A percentile compares a stretch with the other conserved stretches of the same genome.
Evolutionary conservation across 164 flowering plant genomes (phyloP).

Genomic region (Vitis cinerea): DNA sequence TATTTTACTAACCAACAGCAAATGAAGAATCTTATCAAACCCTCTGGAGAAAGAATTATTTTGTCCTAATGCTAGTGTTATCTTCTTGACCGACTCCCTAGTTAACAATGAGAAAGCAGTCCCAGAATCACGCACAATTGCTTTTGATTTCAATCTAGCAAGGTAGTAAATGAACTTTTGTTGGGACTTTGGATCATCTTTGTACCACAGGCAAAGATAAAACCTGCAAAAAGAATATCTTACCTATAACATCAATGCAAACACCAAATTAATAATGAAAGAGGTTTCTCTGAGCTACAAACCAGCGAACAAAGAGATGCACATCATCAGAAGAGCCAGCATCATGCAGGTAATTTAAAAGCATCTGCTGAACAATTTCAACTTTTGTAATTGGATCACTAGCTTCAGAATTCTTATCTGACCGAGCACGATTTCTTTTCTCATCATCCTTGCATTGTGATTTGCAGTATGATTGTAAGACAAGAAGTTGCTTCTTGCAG

Average conservation of each 20-base stretch:
- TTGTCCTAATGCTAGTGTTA: slow-evolving; percentile 77
- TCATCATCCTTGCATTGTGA: slow-evolving; percentile 46
- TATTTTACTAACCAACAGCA: slow-evolving; percentile 70
- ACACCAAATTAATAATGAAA: neutral
- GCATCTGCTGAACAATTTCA: slow-evolving; percentile 86
- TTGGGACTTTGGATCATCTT: slow-evolving; percentile 79
- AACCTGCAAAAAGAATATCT: slow-evolving; percentile 58
- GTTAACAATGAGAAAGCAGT: slow-evolving; percentile 46
- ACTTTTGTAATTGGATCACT: slow-evolving; percentile 38
- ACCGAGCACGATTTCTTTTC: slow-evolving; percentile 14
- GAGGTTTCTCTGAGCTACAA: slow-evolving; percentile 19
- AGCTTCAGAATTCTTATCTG: slow-evolving; percentile 33
- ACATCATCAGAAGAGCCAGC: slow-evolving; percentile 67
- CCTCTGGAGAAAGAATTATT: slow-evolving; percentile 89
- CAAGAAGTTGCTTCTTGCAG: slow-evolving; percentile 73
- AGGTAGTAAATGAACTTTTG: slow-evolving; percentile 59
- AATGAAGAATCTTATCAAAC: slow-evolving; percentile 84
- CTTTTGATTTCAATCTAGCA: slow-evolving; percentile 69
- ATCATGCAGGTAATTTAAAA: slow-evolving; percentile 82
- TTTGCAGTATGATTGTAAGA: slow-evolving; percentile 66
- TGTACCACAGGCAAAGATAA: slow-evolving; percentile 91
- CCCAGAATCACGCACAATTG: slow-evolving; percentile 64
- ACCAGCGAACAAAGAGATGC: slow-evolving; percentile 88
- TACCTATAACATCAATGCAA: slow-evolving; percentile 13
- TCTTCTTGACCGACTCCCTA: slow-evolving; percentile 73